phyloP scores from a whole-genome alignment of 805 yeast genomes.

The Debaryomyces hansenii region DNA sequence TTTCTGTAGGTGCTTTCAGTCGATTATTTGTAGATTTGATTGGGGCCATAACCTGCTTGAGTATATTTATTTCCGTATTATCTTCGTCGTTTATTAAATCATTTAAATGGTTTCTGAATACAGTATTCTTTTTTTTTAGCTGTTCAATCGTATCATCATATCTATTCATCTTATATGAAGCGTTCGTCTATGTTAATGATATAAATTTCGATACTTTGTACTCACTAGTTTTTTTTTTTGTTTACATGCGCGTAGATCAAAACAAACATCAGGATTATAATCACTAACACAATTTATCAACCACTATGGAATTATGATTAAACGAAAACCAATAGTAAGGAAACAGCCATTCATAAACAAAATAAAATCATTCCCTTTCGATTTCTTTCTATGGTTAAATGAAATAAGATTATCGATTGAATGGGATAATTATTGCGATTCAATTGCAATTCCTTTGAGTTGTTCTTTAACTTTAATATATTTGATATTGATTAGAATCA shows the following conservation, averaged over 20 bases:
- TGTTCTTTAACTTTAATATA: constrained; percentile 16
- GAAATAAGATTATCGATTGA: constrained; percentile 39
- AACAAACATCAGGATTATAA: background rate
- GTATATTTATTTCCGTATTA: constrained; percentile 7
- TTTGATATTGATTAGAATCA: constrained; percentile 18
- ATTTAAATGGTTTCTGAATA: constrained; percentile 8
- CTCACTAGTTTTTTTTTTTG: background rate
- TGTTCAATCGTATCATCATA: constrained; percentile 7
- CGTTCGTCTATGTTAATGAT: background rate
- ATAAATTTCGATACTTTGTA: background rate
- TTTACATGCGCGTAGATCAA: background rate
- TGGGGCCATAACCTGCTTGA: constrained; percentile 5
- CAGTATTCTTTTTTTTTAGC: constrained; percentile 7
- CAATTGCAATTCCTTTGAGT: constrained; percentile 34
- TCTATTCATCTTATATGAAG: background rate
- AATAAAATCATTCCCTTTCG: constrained; percentile 37
- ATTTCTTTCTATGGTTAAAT: constrained; percentile 32
- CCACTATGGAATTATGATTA: background rate
- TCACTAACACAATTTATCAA: background rate
- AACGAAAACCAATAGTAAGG: constrained; percentile 14
- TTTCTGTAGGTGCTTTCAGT: constrained; percentile 2
- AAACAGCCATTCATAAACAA: constrained; percentile 29
- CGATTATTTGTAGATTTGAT: background rate
- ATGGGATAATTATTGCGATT: constrained; percentile 38
- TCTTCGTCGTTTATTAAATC: constrained; percentile 9